Evolutionary conservation across 2,329 filamentous ascomycete genomes (phyloP).

Genomic region (Chaetomium strumarium): DNA sequence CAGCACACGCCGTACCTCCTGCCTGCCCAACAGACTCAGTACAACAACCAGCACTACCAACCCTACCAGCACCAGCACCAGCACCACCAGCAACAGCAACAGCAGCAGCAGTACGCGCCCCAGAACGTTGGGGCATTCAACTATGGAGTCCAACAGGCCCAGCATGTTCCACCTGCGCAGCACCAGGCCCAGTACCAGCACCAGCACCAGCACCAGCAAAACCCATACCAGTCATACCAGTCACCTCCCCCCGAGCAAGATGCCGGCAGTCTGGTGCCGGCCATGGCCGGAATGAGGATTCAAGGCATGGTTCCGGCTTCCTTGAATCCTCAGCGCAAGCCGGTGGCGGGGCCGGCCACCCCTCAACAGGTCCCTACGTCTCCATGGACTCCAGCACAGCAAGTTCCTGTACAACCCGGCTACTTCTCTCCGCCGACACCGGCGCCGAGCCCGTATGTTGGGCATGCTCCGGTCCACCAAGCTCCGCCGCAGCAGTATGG

Average conservation of each 20-base stretch:
- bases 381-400: background rate
- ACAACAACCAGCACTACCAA: too few species aligned
- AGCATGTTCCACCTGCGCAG: background rate
- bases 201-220: too few species aligned
- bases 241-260: background rate
- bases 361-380: background rate
- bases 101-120: too few species aligned
- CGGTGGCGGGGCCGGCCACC: background rate
- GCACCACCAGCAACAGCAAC: too few species aligned
- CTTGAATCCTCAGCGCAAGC: slow-evolving; percentile 5
- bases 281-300: background rate
- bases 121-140: too few species aligned
- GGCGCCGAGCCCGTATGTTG: background rate
- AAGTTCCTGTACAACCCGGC: background rate
- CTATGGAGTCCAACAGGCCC: background rate
- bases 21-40: too few species aligned
- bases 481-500: background rate
- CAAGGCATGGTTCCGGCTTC: background rate
- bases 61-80: too few species aligned
- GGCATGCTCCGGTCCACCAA: background rate
- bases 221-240: too few species aligned
- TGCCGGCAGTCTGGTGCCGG: background rate
- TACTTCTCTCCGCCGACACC: background rate
- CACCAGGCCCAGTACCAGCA: background rate
- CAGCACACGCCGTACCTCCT: too few species aligned